Base-by-base conservation (phyloP, 192 early-diverging fungal genomes). In the Pilobolus umbonatus region DNA sequence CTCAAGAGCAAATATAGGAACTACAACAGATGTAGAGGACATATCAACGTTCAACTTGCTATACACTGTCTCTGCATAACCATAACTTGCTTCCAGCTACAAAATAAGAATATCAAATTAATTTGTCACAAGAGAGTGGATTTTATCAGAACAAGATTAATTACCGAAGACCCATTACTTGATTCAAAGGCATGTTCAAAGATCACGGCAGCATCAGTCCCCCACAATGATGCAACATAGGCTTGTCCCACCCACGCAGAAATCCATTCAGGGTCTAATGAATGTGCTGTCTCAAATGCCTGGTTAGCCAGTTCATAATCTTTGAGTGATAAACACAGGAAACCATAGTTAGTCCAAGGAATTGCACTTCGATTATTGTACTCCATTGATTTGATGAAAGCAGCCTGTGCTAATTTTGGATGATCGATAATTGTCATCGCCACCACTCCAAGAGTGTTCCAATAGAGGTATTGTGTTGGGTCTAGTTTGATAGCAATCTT, bases 191-290 rank as follows among this genome's bases (percentile, higher is more conserved):
- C 86, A 52, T 94, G 89, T 48, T 92, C 88, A 61, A 87, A 91
- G 24, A 89, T 66, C 4, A 80, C 85, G 21, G 79, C 74, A 6
- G 80, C 71, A 43, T 85, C 80, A 11, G 53, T 85, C 55, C 65
- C 80, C 68, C 65, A 78, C 1, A 71, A 50, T 60, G 83, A 80
- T 6, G 89, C 87, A 21, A 91, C 76, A 52, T 88, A 78, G 9
- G 88, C 92, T 57, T 91, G 90, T n/a, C 93, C 95, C 53, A 90
- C 77, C 92, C 93, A 94, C 22, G 81, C 83, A 7, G 82, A 71
- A 32, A 79, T 65, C 61, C 74, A 84, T 47, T 95, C 93, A 4
- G 93, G 91, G 36, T 95, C 91, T 14, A 85, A 51, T 8, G 83
- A 76, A 59, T 89, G 85, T 0, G 88, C 88, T 19, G 77, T 76